Evolutionary conservation across 805 yeast genomes (phyloP).

Genomic region (Zygosaccharomyces lentus): DNA sequence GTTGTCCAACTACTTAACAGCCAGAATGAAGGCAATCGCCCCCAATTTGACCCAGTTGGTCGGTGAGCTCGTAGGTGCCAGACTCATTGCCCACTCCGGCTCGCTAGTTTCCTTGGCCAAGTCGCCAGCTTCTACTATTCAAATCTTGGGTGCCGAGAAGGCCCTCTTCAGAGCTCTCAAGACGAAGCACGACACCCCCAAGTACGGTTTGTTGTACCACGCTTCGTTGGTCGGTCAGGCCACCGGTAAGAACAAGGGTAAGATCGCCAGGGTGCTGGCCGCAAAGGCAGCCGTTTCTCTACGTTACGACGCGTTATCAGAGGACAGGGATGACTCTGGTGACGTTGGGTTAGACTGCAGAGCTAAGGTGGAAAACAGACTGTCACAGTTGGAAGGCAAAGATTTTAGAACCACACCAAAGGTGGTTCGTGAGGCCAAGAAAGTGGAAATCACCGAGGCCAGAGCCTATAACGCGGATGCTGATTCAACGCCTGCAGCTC

Average conservation of each 20-base stretch:
- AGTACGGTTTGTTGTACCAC: slow-evolving; percentile 94
- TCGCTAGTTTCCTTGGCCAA: slow-evolving; percentile 90
- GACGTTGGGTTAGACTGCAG: slow-evolving; percentile 89
- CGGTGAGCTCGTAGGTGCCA: slow-evolving; percentile 97
- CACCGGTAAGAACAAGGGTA: slow-evolving; percentile 96
- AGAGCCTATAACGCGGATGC: slow-evolving; percentile 94
- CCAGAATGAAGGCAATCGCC: slow-evolving; percentile 98
- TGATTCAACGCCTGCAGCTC: slow-evolving; percentile 50
- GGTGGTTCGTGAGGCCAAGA: slow-evolving; percentile 76
- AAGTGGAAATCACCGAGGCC: slow-evolving; percentile 80
- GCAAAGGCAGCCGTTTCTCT: slow-evolving; percentile 97
- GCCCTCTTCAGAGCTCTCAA: slow-evolving; percentile 97
- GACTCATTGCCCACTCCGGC: slow-evolving; percentile 97
- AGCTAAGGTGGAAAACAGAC: slow-evolving; percentile 89
- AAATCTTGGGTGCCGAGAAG: slow-evolving; percentile 98
- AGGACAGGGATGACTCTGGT: slow-evolving; percentile 94
- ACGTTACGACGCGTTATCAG: slow-evolving; percentile 95
- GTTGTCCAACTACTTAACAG: slow-evolving; percentile 79
- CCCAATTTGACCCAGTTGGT: slow-evolving; percentile 94
- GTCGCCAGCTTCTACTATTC: slow-evolving; percentile 98
- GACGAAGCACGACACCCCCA: slow-evolving; percentile 98
- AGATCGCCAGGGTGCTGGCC: slow-evolving; percentile 96
- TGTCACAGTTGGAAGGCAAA: slow-evolving; percentile 94
- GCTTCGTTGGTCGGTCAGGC: slow-evolving; percentile 98
- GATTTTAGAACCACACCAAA: slow-evolving; percentile 87